These are phyloP conservation scores for Leptodermis oblonga DNA, from an alignment of 257 asterid species.

Conservation along the genomic window DNA sequence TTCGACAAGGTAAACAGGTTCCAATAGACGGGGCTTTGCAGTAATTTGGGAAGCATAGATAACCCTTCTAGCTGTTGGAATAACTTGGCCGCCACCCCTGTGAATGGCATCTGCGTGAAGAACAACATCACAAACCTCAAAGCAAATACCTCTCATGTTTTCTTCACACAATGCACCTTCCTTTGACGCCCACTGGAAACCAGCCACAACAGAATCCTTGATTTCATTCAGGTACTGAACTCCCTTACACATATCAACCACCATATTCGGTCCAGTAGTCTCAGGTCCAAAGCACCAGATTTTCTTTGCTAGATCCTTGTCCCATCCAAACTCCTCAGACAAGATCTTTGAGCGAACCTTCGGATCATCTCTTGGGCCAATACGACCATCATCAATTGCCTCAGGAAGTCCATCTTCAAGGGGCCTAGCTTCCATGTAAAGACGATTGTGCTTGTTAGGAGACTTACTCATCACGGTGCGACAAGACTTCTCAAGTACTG, in stretches of 20 bases:
- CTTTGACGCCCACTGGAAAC: slow-evolving; percentile 51
- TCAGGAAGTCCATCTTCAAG: slow-evolving; percentile 40
- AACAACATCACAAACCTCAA: slow-evolving; percentile 45
- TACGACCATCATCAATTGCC: slow-evolving; percentile 45
- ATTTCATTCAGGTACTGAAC: slow-evolving; percentile 44
- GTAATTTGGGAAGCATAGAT: slow-evolving; percentile 43
- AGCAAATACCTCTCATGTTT: slow-evolving; percentile 46
- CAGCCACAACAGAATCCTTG: slow-evolving; percentile 50
- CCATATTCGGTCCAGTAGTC: slow-evolving; percentile 48
- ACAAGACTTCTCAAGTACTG: slow-evolving; percentile 29
- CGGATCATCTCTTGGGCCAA: slow-evolving; percentile 45
- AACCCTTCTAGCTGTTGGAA: slow-evolving; percentile 46
- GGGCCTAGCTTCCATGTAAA: slow-evolving; percentile 45
- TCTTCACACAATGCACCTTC: slow-evolving; percentile 44
- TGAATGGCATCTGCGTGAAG: slow-evolving; percentile 47
- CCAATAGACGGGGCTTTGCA: slow-evolving; percentile 45
- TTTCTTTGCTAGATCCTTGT: slow-evolving; percentile 48
- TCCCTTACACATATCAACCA: slow-evolving; percentile 48
- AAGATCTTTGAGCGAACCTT: slow-evolving; percentile 34
- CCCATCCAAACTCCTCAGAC: slow-evolving; percentile 46
- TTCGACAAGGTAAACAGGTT: slow-evolving; percentile 40
- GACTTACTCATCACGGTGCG: slow-evolving; percentile 39
- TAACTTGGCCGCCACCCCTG: slow-evolving; percentile 48
- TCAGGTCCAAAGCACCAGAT: slow-evolving; percentile 52
- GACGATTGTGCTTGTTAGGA: slow-evolving; percentile 40